Evolutionary conservation across 257 asterid species (phyloP), one percentile per base, ranked within the genome.

Genomic region (Nicotiana knightiana): DNA sequence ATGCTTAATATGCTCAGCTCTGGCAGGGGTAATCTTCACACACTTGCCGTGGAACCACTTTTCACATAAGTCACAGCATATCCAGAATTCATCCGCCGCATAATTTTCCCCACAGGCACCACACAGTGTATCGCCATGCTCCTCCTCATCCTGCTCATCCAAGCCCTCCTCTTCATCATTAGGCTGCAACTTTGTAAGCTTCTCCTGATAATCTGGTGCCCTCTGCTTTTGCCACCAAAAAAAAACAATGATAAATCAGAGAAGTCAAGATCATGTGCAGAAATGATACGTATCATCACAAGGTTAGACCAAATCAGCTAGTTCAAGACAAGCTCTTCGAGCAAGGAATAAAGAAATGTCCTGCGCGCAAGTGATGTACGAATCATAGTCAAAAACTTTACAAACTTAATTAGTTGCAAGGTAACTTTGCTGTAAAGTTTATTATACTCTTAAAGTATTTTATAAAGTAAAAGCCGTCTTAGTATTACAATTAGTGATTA

Each of bases 1-100:
- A 81, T 90, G 93, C 93, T 93, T 91, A 83, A 94, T 91, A 80
- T 90, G 92, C 86, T 90, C 94, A 8, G 98, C 98, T 78, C 82
- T 89, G 48, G 97, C 92, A 63, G 97, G 97, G 59, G 97, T 93
- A 64, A 94, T 89, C 91, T 93, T 93, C 84, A 93, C 97, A 39
- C 97, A 94, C 84, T 91, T 91, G 15, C 98, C 98, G 54, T 93
- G 98, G 83, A 93, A 93, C 98, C 98, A 94, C 85, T 85, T 92
- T 89, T 93, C 96, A 57, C 97, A 93, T 43, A 87, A 81, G 86
- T 94, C 97, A 17, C 98, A 94, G 86, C 93, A 91, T 37, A 94
- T 94, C 97, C 97, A 93, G 86, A 91, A 94, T 65, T 93, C 97
- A 59, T 90, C 95, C 0, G 91, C 84, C 15, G 90, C 92, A 67